Base-by-base conservation (phyloP, 768 basidiomycete species). In the Psilocybe azurescens region DNA sequence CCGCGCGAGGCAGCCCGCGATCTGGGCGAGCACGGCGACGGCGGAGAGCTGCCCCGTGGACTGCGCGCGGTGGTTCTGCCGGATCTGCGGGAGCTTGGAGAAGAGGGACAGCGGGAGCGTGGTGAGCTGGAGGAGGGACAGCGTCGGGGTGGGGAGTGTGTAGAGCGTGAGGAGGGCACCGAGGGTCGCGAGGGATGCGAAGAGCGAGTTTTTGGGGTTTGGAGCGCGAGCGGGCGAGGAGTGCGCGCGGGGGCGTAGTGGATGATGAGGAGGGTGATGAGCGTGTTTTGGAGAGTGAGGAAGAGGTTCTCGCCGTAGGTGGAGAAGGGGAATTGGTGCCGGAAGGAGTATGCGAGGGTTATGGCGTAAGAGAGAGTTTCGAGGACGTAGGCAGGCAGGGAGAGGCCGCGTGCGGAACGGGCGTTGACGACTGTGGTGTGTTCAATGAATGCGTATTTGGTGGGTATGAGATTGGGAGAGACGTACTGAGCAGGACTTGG, bases 271-370 rank as follows among this genome's bases (percentile, higher is more conserved):
- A 95, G 82, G 16, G 94, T 94, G 73, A 98, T 94, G 77, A 92
- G 63, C 67, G 90, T 80, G 79, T 97, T 95, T 76, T 97, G 95
- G 61, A 95, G 70, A 30, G 93, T 89, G 53, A 99, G 84, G 86
- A 98, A 98, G 59, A 95, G 73, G 80, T 97, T 98, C 76, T 99
- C 97, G 70, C 97, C 97, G 62, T 98, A 99, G 0, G 97, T 98
- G 18, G 93, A 94, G 81, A 98, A 97, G 0, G 97, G 95, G 76
- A 96, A 98, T 28, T 80, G 74, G 70, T 94, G 90, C 24, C 94
- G 83, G 68, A 86, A 87, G 2, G 95, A 90, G 77, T 99, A 99
- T 10, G 88, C 87, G 29, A 95, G 84, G 0, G 89, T 95, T 69
- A 99, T 95, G 29, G 90, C 91, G 68, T 97, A 97, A n/a, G n/a